phyloP scores from a whole-genome alignment of 2,329 filamentous ascomycete species.

The Talaromyces sp. region DNA sequence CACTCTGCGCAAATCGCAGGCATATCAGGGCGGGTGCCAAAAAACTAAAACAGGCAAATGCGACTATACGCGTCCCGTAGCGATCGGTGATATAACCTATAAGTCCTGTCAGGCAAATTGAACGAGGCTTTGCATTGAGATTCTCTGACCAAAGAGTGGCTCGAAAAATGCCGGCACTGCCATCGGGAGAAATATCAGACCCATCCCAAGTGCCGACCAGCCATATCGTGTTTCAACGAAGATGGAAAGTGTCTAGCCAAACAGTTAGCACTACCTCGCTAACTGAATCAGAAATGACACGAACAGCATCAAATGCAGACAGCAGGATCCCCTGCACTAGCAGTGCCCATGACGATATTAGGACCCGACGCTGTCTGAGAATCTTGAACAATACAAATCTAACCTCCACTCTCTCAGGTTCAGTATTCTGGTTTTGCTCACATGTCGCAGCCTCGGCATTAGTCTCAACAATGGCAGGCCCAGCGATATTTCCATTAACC shows the following conservation, averaged over 20 bases:
- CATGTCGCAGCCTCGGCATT: not conserved
- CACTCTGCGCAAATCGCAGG: constrained; percentile 63
- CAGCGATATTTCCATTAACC: not conserved
- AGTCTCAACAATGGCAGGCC: not conserved
- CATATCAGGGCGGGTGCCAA: constrained; percentile 65
- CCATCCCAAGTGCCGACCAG: constrained; percentile 60
- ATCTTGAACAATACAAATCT: constrained; percentile 24
- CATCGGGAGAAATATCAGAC: constrained; percentile 61
- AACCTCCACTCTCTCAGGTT: not conserved
- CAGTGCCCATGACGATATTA: constrained; percentile 59
- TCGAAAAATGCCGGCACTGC: constrained; percentile 64
- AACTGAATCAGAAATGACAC: constrained; percentile 3
- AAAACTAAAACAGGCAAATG: constrained; percentile 58
- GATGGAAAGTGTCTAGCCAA: constrained; percentile 49
- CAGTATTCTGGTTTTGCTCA: not conserved
- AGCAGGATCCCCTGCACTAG: constrained; percentile 54
- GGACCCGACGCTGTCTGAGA: constrained; percentile 51
- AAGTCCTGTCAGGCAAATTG: constrained; percentile 25
- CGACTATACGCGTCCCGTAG: constrained; percentile 65
- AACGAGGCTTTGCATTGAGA: no score
- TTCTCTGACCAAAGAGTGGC: constrained; percentile 53
- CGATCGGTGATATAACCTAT: constrained; percentile 56
- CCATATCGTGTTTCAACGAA: constrained; percentile 58
- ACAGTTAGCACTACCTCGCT: constrained; percentile 7
- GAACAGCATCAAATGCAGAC: constrained; percentile 55